phyloP scores from a whole-genome alignment of 306 rosid species.

The Potentilla sterilis region DNA sequence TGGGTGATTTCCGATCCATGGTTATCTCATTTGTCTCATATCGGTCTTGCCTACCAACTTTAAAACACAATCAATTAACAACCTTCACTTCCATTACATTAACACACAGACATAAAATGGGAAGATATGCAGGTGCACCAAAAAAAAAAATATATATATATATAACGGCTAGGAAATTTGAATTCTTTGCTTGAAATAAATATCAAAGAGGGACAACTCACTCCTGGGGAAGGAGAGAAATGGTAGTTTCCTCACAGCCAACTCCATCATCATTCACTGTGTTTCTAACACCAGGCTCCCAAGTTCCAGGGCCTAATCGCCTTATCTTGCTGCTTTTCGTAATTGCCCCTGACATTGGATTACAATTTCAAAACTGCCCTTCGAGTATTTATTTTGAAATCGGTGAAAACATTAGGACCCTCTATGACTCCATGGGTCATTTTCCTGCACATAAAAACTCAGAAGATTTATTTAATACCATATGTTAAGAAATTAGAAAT shows the following conservation, averaged over 20 bases:
- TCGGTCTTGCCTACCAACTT: neutral
- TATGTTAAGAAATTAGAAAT: neutral
- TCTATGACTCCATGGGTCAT: neutral
- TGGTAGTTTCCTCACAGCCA: slow-evolving; percentile 34
- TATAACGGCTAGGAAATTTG: neutral
- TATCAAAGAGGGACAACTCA: slow-evolving; percentile 25
- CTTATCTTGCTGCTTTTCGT: slow-evolving; percentile 16
- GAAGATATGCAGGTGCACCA: slow-evolving; percentile 6
- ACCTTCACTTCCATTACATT: slow-evolving; percentile 11
- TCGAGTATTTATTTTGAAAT: neutral
- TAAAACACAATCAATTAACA: slow-evolving; percentile 3
- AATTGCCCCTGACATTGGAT: neutral
- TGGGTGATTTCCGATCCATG: neutral
- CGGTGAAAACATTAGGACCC: neutral
- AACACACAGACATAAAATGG: neutral
- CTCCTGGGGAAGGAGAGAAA: slow-evolving; percentile 42
- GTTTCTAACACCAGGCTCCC: neutral
- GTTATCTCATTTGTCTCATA: slow-evolving; percentile 10
- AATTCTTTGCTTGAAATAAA: neutral
- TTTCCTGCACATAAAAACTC: neutral
- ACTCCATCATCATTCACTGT: slow-evolving; percentile 51
- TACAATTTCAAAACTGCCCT: slow-evolving; percentile 20
- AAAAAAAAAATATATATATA: neutral
- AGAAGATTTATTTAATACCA: neutral
- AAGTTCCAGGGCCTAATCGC: neutral